phyloP scores from a whole-genome alignment of 805 yeast species.

The Tetrapisispora fleetii region DNA sequence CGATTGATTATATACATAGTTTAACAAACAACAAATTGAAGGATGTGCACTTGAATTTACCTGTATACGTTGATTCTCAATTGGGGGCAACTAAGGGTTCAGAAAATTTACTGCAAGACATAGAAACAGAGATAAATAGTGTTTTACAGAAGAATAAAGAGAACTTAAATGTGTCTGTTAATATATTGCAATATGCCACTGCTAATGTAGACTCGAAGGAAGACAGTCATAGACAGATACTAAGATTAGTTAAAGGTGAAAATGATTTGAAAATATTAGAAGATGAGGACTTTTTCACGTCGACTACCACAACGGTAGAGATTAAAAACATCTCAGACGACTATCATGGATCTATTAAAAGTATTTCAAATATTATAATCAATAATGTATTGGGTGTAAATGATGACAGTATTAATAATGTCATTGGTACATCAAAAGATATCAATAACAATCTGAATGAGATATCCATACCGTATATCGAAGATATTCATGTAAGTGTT shows the following conservation, averaged over 20 bases:
- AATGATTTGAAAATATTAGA: background rate
- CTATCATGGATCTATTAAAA: background rate
- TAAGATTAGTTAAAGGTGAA: background rate
- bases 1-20: slow-evolving; percentile 28
- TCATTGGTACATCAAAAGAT: background rate
- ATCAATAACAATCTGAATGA: background rate
- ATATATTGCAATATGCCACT: background rate
- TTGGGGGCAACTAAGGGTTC: background rate
- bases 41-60: slow-evolving; percentile 37
- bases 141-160: background rate
- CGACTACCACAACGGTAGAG: background rate
- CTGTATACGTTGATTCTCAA: slow-evolving; percentile 28
- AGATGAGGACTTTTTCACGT: background rate
- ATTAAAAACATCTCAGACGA: background rate
- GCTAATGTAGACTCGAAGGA: background rate
- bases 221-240: background rate
- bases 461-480: slow-evolving; percentile 33
- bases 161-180: background rate
- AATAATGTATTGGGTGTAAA: background rate
- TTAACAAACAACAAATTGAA: slow-evolving; percentile 31
- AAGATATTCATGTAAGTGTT: slow-evolving; percentile 62
- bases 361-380: background rate
- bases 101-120: background rate
- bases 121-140: background rate
- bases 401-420: background rate